phyloP scores from a whole-genome alignment of 306 rosid species.

The Urtica urens region DNA sequence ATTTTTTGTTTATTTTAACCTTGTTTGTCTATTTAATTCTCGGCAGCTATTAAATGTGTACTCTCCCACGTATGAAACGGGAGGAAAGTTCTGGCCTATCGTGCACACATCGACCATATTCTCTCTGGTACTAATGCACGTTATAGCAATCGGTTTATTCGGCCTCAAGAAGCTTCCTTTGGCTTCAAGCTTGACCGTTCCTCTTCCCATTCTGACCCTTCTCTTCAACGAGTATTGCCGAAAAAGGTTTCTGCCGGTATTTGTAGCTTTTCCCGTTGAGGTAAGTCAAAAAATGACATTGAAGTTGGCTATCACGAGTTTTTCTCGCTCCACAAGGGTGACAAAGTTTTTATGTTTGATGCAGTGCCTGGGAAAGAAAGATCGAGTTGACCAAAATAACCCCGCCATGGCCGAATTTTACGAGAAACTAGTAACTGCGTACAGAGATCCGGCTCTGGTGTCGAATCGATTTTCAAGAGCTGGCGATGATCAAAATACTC shows the following conservation, averaged over 20 bases:
- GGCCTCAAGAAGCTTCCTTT: slow-evolving; percentile 60
- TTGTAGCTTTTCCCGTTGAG: slow-evolving; percentile 49
- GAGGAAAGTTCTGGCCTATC: slow-evolving; percentile 64
- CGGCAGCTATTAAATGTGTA: slow-evolving; percentile 67
- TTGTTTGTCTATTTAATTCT: too few relatives aligned
- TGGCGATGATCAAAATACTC: slow-evolving; percentile 28
- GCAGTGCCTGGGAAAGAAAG: slow-evolving; percentile 79
- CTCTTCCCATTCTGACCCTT: slow-evolving; percentile 77
- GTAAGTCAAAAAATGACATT: slow-evolving; percentile 23
- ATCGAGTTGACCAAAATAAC: slow-evolving; percentile 45
- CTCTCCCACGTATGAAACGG: slow-evolving; percentile 49
- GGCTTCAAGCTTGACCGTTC: slow-evolving; percentile 47
- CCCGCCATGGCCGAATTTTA: slow-evolving; percentile 39
- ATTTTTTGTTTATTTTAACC: too few relatives aligned
- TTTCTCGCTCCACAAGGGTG: slow-evolving; percentile 1
- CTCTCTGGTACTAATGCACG: slow-evolving; percentile 68
- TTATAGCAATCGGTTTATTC: slow-evolving; percentile 68
- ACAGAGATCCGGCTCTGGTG: slow-evolving; percentile 49
- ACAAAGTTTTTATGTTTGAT: slow-evolving; percentile 19
- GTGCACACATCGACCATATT: slow-evolving; percentile 63
- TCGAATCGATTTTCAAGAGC: slow-evolving; percentile 30
- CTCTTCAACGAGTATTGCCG: slow-evolving; percentile 62
- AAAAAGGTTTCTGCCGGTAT: slow-evolving; percentile 55
- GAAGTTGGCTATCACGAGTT: background rate
- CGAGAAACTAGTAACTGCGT: slow-evolving; percentile 37